Conservation (phyloP, 2,329 filamentous ascomycete genomes). For the Fusarium agapanthi region DNA sequence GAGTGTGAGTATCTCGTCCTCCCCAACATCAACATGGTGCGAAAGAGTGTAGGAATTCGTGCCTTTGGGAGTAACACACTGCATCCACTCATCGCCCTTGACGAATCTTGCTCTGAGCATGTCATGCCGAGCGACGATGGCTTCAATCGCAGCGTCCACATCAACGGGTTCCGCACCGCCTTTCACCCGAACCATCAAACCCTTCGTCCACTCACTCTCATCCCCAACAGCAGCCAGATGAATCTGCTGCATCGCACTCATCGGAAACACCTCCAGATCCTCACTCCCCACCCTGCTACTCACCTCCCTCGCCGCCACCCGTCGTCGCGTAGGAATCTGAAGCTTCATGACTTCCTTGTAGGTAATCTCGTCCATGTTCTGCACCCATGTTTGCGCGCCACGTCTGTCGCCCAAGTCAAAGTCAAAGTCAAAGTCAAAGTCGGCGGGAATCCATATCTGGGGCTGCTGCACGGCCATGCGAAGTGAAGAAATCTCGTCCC, state of each 20-base stretch:
- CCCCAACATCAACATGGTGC: constrained; percentile 52
- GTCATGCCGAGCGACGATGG: constrained; percentile 58
- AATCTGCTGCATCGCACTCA: constrained; percentile 59
- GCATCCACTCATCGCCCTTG: constrained; percentile 55
- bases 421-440: constrained; percentile 47
- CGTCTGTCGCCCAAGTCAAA: constrained; percentile 52
- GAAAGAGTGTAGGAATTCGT: constrained; percentile 55
- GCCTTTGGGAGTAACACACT: constrained; percentile 53
- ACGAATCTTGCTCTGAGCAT: constrained; percentile 61
- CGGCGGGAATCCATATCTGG: constrained; percentile 58
- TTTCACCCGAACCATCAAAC: constrained; percentile 57
- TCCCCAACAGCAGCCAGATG: neutral
- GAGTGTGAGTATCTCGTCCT: constrained; percentile 53
- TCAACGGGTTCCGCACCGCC: constrained; percentile 53
- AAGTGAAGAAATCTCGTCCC: constrained; percentile 53
- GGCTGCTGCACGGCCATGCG: constrained; percentile 54
- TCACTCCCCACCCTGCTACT: constrained; percentile 29
- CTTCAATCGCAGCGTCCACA: constrained; percentile 58
- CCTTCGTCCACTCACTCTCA: constrained; percentile 55
- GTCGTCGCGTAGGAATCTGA: constrained; percentile 49
- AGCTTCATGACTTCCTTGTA: constrained; percentile 57
- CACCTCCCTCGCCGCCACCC: constrained; percentile 35
- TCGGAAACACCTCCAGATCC: constrained; percentile 51
- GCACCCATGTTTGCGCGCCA: constrained; percentile 61
- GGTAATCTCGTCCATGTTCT: constrained; percentile 59